Conservation (phyloP, 2,329 filamentous ascomycete genomes). For the Hirsutella thompsonii region DNA sequence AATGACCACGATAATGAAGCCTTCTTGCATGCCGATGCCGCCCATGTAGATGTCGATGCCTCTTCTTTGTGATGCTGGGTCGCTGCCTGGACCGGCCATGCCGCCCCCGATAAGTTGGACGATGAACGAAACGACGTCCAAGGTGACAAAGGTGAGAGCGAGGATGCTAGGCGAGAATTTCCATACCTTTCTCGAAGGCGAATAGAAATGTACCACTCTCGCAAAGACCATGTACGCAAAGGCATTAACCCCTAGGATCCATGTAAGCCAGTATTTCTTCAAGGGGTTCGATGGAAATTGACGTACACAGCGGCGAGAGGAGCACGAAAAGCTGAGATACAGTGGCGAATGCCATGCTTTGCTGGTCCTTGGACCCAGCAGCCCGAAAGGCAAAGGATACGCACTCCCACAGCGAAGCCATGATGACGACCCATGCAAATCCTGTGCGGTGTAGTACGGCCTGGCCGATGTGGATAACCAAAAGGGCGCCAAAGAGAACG, state of each 20-base stretch:
- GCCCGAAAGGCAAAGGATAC: constrained; percentile 13
- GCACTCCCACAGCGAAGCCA: constrained; percentile 15
- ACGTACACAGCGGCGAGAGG: constrained; percentile 13
- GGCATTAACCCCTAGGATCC: constrained; percentile 26
- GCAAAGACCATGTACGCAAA: constrained; percentile 33
- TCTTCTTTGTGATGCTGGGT: constrained; percentile 12
- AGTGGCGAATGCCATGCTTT: constrained; percentile 7
- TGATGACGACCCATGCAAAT: constrained; percentile 16
- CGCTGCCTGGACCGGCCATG: constrained; percentile 12
- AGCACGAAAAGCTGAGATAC: constrained; percentile 14
- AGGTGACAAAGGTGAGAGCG: constrained; percentile 23
- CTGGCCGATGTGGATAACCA: constrained; percentile 12
- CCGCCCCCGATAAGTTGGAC: constrained; percentile 21
- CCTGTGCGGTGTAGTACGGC: constrained; percentile 11
- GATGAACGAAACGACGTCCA: constrained; percentile 24
- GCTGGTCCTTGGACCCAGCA: constrained; percentile 12
- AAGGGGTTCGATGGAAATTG: not conserved
- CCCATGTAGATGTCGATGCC: constrained; percentile 37
- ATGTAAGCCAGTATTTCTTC: too few relatives aligned
- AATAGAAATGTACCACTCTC: constrained; percentile 30
- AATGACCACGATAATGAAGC: constrained; percentile 35
- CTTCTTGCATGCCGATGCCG: constrained; percentile 36
- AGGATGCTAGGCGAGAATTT: constrained; percentile 21
- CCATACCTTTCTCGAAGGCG: constrained; percentile 22
- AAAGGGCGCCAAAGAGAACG: constrained; percentile 10